Base-by-base conservation (phyloP, 164 flowering plant species). In the Berberis vulgaris region DNA sequence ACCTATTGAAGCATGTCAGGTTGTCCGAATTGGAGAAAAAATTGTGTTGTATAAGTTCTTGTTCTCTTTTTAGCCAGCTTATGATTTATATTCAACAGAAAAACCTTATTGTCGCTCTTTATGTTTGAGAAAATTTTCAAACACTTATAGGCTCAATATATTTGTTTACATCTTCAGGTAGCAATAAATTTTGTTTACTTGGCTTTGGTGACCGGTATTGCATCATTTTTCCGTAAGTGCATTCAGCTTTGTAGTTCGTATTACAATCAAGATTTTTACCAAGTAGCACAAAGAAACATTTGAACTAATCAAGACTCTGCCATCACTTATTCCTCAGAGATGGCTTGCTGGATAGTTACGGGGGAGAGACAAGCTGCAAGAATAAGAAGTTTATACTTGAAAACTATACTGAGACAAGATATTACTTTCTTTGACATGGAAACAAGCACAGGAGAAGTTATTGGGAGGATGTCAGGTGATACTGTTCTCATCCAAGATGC, bases 401-500 rank as follows among this genome's bases (percentile, higher is more conserved):
- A 69, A 69, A 78, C 84, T 6, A 80, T 84, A 67, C 43, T 86
- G 46, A 78, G 92, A 59, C 92, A 86, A 73, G 89, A 86, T 59
- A 54, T 86, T 10, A 70, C 74, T 44, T 84, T 79, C 72, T 84
- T 81, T 65, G 92, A 86, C 54, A 77, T 65, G 52, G 86, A 84
- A 67, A 80, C 83, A 8, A 80, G 73, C 61, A 81, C 86, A 0
- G 88, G 85, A 39, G 85, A 86, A 71, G 81, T 82, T 58, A 63
- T 84, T 2, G 86, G 82, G 45, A 78, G 88, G 68, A 79, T 86
- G 85, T 81, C 91, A 2, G 86, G 81, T 7, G 88, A 84, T 59
- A 83, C 86, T 13, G 80, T 81, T 60, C 83, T 84, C 43, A 84
- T 86, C 50, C 87, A 86, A 79, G 92, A 86, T 60, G 92, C 92